Evolutionary conservation across 2,329 filamentous ascomycete genomes (phyloP), one percentile per base, ranked within the genome.

Genomic region (Onygena corvina): DNA sequence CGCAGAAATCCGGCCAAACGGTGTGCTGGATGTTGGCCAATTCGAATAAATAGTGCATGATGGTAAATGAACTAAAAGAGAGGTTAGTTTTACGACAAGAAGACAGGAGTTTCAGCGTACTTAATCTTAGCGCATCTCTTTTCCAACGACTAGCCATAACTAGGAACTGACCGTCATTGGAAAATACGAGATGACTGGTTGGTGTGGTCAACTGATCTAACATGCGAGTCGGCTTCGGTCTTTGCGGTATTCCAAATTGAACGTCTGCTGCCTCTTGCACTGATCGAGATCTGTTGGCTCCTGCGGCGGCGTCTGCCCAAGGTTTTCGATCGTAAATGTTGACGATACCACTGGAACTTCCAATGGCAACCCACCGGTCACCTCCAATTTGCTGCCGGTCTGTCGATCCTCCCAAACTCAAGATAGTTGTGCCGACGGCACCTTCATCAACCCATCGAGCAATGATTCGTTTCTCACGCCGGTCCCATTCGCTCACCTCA

Each of bases 11-110:
- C 87, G 76, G 0, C 92, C 92, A 53, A 98, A 68, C 0, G 89
- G 88, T 50, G 92, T 98, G 64, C 84, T 82, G 55, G 81, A 79
- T 48, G 90, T 98, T 20, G 92, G 92, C 92, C 92, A 98, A 67
- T 98, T 98, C 60, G 83, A 81, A 74, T 92, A 98, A 16, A 96
- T 86, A 1, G 88, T 94, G 65, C 88, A 94, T 57, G 79, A 89
- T 0, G 90, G 89, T 57, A 98, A 70, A 66, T 98, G 92, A 27
- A 90, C 87, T 70, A 56, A 29, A 46, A 36, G 33, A 31, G 6
- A 45, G 18, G 48, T 48, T 25, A 34, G 18, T 50, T 56, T 50
- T 57, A 50, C 30, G 46, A 34, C 16, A 14, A n/a, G 21, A 27
- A 35, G 14, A 35, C 11, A 35, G 14, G 14, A 11, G 33, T 14